A percentile compares a stretch with the other conserved stretches of the same genome.
Conservation (phyloP, 208 protist genomes). For the Leishmania arabica region DNA sequence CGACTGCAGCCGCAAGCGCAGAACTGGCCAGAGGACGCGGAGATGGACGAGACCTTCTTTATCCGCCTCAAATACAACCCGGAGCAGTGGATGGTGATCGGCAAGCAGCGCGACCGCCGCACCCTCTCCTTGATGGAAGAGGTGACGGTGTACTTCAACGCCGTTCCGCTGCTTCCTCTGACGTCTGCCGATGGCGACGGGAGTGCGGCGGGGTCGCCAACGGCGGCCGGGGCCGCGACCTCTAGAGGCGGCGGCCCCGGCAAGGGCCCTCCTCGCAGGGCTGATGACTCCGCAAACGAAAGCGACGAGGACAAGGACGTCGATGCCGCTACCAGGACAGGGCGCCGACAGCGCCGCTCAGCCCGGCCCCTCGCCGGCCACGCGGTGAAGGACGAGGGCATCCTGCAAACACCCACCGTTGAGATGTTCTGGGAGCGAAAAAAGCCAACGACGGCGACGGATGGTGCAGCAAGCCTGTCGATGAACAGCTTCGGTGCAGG, state of each 20-base stretch:
- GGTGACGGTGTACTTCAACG: constrained; percentile 66
- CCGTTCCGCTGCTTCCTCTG: constrained; percentile 60
- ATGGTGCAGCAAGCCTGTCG: not conserved
- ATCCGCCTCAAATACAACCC: constrained; percentile 66
- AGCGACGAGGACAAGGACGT: not conserved
- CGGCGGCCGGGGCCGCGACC: not conserved
- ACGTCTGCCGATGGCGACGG: not conserved
- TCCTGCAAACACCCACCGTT: constrained; percentile 62
- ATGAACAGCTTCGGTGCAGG: not conserved
- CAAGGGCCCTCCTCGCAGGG: not conserved
- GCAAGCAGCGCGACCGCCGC: constrained; percentile 67
- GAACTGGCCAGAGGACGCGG: constrained; percentile 81
- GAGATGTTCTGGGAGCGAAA: constrained; percentile 59
- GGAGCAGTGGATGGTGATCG: constrained; percentile 80
- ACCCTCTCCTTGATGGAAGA: constrained; percentile 77
- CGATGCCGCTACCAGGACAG: not conserved
- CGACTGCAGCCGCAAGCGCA: constrained; percentile 67
- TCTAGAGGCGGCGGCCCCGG: not conserved
- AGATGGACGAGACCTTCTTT: constrained; percentile 74
- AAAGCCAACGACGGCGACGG: not conserved
- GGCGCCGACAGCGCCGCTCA: constrained; percentile 2
- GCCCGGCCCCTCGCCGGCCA: constrained; percentile 23
- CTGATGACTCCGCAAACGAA: not conserved
- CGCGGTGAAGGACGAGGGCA: constrained; percentile 39
- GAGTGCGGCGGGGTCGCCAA: not conserved